Evolutionary conservation across 306 rosid genomes (phyloP), one percentile per base, ranked within the genome.

Genomic region (Medicago lupulina): DNA sequence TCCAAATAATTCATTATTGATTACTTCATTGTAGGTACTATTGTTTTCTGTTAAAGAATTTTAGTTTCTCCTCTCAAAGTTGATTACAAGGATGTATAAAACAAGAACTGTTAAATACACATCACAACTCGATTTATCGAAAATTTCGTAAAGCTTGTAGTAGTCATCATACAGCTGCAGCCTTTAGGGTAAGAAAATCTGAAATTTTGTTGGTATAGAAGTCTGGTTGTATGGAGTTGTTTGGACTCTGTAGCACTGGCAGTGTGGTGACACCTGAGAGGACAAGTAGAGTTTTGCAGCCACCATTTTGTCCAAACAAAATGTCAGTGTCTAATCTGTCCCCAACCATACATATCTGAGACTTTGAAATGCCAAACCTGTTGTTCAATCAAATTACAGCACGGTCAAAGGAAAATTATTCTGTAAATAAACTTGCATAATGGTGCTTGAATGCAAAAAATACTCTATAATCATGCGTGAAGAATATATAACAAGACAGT

Each of bases 321-420:
- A 92, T 90, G 76, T 92, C 97, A 2, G 99, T 95, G 80, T 95
- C 97, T 80, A 95, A 84, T 83, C 97, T 92, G 92, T 95, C 97
- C 70, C 97, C 97, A 76, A 92, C 99, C 97, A 95, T 92, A 73
- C 99, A 95, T 77, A 95, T 95, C 67, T 95, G 93, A 66, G 97
- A 89, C 87, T 95, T 95, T 36, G 75, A 78, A 80, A 92, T 92
- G 81, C 97, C 97, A 84, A 95, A 95, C 77, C 97, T 90, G 89
- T 66, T 64, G 76, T 85, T 74, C 53, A 39, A 60, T 28, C 40
- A 77, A 57, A 78, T 74, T 53, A 73, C 43, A 58, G 58, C 65
- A 64, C 36, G 47, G 78, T 41, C 41, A 68, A 60, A 63, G 8
- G 61, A 61, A 71, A 51, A 71, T 53, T 65, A 36, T 25, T 8